A percentile compares a stretch with the other conserved stretches of the same genome.
Evolutionary conservation across 73 alveolate species (phyloP).

Genomic region (Paramecium bursaria): DNA sequence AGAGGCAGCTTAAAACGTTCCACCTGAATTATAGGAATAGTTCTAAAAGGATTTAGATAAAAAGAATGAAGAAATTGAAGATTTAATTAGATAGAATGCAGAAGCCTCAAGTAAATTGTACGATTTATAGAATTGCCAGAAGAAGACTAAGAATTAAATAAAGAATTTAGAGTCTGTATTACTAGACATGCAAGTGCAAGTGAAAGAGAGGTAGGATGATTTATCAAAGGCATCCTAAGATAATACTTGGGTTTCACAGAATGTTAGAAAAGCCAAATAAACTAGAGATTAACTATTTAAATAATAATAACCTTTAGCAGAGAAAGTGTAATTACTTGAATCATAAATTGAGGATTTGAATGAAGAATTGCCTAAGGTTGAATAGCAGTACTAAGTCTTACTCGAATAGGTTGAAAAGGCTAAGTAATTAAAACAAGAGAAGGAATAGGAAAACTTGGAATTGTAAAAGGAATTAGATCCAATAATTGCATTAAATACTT

Average conservation of each 20-base stretch:
- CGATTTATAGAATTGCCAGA: constrained; percentile 8
- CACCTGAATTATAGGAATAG: constrained; percentile 5
- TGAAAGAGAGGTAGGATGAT: constrained; percentile 33
- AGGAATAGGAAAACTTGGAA: background rate
- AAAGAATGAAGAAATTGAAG: constrained; percentile 17
- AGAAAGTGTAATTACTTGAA: constrained; percentile 51
- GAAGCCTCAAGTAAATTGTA: constrained; percentile 1
- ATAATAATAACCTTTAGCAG: constrained; percentile 38
- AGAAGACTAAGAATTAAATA: background rate
- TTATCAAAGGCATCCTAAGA: constrained; percentile 11
- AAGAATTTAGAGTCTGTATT: constrained; percentile 34
- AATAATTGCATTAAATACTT: background rate
- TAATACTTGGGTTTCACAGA: background rate
- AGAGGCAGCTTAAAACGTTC: background rate
- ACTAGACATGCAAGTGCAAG: constrained; percentile 32
- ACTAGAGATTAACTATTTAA: constrained; percentile 37
- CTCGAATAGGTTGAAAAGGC: background rate
- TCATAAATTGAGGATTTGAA: constrained; percentile 18
- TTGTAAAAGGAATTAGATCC: background rate
- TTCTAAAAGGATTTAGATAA: background rate
- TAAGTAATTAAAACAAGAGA: constrained; percentile 3
- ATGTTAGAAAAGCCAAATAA: background rate
- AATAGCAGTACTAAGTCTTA: background rate
- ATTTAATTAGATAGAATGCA: constrained; percentile 21
- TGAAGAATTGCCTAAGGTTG: background rate